phyloP scores from a whole-genome alignment of 805 yeast species.

The Lipomyces anomalus region DNA sequence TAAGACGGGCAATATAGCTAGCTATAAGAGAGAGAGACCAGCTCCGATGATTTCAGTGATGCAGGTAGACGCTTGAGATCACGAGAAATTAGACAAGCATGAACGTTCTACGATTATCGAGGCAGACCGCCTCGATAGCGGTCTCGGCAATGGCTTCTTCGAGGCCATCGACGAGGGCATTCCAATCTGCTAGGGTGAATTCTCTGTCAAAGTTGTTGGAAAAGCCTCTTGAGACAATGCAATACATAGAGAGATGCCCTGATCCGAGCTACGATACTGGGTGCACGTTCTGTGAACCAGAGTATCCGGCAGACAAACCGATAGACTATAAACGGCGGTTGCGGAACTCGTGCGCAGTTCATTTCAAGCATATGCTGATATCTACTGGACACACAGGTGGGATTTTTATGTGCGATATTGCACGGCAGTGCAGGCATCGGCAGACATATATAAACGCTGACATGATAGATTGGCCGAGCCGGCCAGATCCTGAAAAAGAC shows the following conservation, averaged over 20 bases:
- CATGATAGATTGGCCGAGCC: constrained; percentile 36
- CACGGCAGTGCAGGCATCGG: not conserved
- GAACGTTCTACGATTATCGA: too few species aligned
- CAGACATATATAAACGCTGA: not conserved
- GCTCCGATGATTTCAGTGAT: too few species aligned
- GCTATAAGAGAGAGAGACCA: too few species aligned
- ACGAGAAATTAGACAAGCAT: too few species aligned
- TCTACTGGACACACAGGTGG: constrained; percentile 41
- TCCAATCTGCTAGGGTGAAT: too few species aligned
- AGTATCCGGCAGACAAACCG: constrained; percentile 41
- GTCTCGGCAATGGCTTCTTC: too few species aligned
- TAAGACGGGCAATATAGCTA: too few species aligned
- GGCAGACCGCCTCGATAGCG: too few species aligned
- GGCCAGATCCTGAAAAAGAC: constrained; percentile 46
- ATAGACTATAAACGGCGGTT: constrained; percentile 39
- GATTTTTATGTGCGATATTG: not conserved
- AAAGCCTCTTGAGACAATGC: too few species aligned
- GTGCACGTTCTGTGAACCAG: constrained; percentile 52
- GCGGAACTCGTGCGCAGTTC: constrained; percentile 44
- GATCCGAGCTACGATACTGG: constrained; percentile 51
- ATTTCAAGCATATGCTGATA: constrained; percentile 54
- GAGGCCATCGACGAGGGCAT: too few species aligned
- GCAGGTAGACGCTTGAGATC: too few species aligned
- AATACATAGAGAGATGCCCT: constrained; percentile 39
- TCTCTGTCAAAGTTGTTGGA: too few species aligned